Base-by-base conservation (phyloP, 2,329 filamentous ascomycete genomes). In the Graphilbum sp. region DNA sequence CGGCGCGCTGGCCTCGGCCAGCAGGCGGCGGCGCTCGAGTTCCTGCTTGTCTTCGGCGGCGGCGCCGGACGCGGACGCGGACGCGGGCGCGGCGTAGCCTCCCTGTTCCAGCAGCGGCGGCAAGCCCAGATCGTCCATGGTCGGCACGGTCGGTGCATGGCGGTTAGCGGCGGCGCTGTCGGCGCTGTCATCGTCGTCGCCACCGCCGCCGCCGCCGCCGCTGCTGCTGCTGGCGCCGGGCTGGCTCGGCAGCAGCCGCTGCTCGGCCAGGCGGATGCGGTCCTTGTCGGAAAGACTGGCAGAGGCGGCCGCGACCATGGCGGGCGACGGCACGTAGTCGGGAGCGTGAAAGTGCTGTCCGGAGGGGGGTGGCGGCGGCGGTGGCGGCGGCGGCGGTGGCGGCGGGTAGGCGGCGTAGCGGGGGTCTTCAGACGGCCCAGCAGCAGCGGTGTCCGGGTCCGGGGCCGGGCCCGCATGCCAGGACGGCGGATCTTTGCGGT, bases 221-320 rank as follows among this genome's bases (percentile, higher is more conserved):
- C 60, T 23, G 56, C 54, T 40, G 55, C 36, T 40, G 52, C 41
- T 45, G 21, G 41, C 63, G 12, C 80, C 70, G 13, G 83, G 87
- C 49, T 77, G 76, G 50, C 86, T 94, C 2, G 88, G 88, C 18
- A 95, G 58, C 5, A 95, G 61, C 34, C 77, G 71, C 46, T 79
- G 71, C 58, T 95, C 87, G 31, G 84, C 85, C 41, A 73, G 72
- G 34, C 78, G 72, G 41, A 90, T 60, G 35, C 78, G 75, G 42
- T 92, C 79, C 56, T 95, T 95, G 45, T 96, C 90, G 12, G 79
- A 75, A 24, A 86, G 60, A 5, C 62, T 66, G 42, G 27, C 27
- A 9, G 27, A 69, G 39, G 84, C 75, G 12, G 68, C 60, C 13
- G 45, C 43, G 13, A 42, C 17, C 16, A 76, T 48, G 23, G 69